Conservation (phyloP, 2,329 filamentous ascomycete species). For the Colletotrichum sublineola region DNA sequence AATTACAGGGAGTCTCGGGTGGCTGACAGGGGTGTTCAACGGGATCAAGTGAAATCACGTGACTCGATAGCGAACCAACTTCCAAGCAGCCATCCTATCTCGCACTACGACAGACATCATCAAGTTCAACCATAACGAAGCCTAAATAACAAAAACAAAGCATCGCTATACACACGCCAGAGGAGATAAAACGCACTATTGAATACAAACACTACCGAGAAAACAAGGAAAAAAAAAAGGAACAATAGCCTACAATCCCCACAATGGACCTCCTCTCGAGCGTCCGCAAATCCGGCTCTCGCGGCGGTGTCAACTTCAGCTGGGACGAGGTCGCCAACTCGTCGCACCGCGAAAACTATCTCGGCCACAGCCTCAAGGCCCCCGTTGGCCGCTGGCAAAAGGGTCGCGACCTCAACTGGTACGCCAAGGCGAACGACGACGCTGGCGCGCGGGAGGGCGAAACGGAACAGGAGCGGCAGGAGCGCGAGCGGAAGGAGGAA, state of each 20-base stretch:
- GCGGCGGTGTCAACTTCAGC: constrained; percentile 94
- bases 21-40: constrained; percentile 5
- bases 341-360: constrained; percentile 87
- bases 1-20: constrained; percentile 25
- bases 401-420: constrained; percentile 76
- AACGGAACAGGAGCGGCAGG: constrained; percentile 70
- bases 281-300: constrained; percentile 90
- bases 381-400: constrained; percentile 94
- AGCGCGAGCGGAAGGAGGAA: constrained; percentile 79
- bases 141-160: too few relatives aligned
- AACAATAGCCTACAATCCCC: background rate
- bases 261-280: constrained; percentile 93
- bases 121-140: background rate
- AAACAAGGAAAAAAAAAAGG: background rate
- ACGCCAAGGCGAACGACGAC: constrained; percentile 67
- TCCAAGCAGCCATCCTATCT: background rate
- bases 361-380: constrained; percentile 92
- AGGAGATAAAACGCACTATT: background rate
- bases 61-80: background rate
- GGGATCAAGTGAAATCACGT: background rate
- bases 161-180: background rate
- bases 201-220: background rate
- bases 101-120: background rate
- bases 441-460: constrained; percentile 63
- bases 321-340: constrained; percentile 95